Evolutionary conservation across 495 filamentous ascomycete species (phyloP).

Genomic region (Opeltia flavorubescens): DNA sequence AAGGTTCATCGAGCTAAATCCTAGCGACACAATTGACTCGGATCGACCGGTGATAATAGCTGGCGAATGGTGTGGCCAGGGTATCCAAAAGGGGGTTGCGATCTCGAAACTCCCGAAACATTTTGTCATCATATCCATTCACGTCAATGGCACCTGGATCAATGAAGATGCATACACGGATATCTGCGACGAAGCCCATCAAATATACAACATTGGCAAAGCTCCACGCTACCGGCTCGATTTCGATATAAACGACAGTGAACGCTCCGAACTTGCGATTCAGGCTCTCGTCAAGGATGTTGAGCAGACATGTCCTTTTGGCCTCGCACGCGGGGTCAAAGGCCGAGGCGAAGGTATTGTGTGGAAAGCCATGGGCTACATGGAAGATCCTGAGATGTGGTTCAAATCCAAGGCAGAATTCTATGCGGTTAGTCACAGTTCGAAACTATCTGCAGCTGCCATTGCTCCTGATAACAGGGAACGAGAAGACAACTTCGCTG

Average conservation of each 20-base stretch:
- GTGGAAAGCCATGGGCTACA: slow-evolving; percentile 16
- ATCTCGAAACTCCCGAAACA: slow-evolving; percentile 14
- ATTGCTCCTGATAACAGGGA: slow-evolving; percentile 3
- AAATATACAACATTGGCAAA: slow-evolving; percentile 23
- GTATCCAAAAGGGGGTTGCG: slow-evolving; percentile 22
- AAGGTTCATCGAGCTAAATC: slow-evolving; percentile 15
- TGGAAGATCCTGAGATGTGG: slow-evolving; percentile 17
- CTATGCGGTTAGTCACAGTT: slow-evolving; percentile 11
- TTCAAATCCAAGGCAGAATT: slow-evolving; percentile 22
- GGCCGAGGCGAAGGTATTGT: slow-evolving; percentile 25
- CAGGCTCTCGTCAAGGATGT: slow-evolving; percentile 13
- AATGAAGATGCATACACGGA: slow-evolving; percentile 14
- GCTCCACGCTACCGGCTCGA: slow-evolving; percentile 14
- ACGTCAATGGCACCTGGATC: slow-evolving; percentile 19
- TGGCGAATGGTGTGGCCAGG: slow-evolving; percentile 24
- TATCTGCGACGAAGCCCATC: slow-evolving; percentile 11
- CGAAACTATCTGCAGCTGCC: slow-evolving; percentile 4
- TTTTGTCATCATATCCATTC: slow-evolving; percentile 21
- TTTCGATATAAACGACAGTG: slow-evolving; percentile 10
- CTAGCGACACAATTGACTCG: slow-evolving; percentile 3
- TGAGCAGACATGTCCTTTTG: slow-evolving; percentile 21
- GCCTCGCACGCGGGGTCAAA: slow-evolving; percentile 14
- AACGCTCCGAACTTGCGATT: slow-evolving; percentile 9
- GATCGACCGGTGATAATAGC: slow-evolving; percentile 17
- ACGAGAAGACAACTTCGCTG: slow-evolving; percentile 12